These are phyloP conservation scores for Hibiscus syriacus DNA, from an alignment of 345 rosid genomes.

Conservation along the genomic window DNA sequence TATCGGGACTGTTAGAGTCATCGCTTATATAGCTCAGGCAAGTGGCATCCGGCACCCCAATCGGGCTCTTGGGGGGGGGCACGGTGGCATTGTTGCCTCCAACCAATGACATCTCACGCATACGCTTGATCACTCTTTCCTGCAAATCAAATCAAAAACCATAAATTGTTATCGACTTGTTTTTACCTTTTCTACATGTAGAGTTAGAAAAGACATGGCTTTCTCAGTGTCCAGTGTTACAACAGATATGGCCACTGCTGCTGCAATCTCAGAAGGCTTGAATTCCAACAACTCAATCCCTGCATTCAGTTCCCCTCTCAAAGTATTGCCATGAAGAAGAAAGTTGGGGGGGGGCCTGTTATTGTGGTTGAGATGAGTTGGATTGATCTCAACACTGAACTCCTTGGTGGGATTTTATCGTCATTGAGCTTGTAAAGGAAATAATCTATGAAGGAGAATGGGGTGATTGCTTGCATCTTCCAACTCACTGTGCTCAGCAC, in stretches of 20 bases:
- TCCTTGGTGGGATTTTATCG: conserved; percentile 23
- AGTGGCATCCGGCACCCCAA: conserved; percentile 67
- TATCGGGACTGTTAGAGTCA: too few relatives aligned
- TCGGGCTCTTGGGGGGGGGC: conserved; percentile 68
- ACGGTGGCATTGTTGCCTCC: conserved; percentile 23
- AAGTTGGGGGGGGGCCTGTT: conserved; percentile 41
- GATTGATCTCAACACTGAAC: conserved; percentile 32
- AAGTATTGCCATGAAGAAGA: too few relatives aligned
- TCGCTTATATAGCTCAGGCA: too few relatives aligned
- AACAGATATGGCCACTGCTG: conserved; percentile 43
- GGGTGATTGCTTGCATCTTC: too few relatives aligned
- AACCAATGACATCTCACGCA: conserved; percentile 27
- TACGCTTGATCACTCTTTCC: conserved; percentile 43
- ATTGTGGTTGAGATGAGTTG: conserved; percentile 38
- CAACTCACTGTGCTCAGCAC: too few relatives aligned
- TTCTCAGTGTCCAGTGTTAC: conserved; percentile 35
- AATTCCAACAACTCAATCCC: too few relatives aligned
- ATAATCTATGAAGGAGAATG: too few relatives aligned
- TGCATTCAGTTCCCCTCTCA: conserved; percentile 46
- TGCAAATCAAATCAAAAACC: conserved; percentile 24
- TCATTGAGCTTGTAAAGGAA: too few relatives aligned
- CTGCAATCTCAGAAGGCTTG: too few relatives aligned
- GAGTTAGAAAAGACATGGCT: conserved; percentile 37
- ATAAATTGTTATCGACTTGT: too few relatives aligned
- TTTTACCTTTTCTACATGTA: conserved; percentile 47